phyloP scores from a whole-genome alignment of 768 basidiomycete species.

The Candolleomyces efflorescens region DNA sequence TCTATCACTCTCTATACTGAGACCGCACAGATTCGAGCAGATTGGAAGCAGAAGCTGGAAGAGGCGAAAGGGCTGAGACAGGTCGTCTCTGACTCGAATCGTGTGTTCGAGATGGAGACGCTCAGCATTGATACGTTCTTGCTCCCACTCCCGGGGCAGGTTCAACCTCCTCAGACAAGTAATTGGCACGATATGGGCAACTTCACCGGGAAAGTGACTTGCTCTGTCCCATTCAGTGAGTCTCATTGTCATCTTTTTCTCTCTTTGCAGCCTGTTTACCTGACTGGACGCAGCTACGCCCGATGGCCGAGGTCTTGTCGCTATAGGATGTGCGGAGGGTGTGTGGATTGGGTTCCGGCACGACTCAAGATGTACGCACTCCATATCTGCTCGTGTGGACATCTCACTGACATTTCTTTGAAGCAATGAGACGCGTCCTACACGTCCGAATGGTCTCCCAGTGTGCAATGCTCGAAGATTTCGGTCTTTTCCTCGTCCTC shows the following conservation, averaged over 20 bases:
- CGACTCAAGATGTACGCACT: slow-evolving; percentile 69
- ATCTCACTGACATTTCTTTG: slow-evolving; percentile 28
- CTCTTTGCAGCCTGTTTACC: slow-evolving; percentile 14
- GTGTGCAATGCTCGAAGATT: slow-evolving; percentile 92
- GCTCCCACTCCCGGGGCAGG: slow-evolving; percentile 55
- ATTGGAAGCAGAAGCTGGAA: slow-evolving; percentile 91
- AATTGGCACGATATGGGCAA: slow-evolving; percentile 68
- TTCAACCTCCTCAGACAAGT: slow-evolving; percentile 30
- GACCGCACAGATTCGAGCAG: slow-evolving; percentile 57
- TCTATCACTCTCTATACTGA: slow-evolving; percentile 86
- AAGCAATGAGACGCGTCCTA: slow-evolving; percentile 87
- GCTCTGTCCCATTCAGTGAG: slow-evolving; percentile 88
- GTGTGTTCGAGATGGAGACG: slow-evolving; percentile 92
- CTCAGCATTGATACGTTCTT: slow-evolving; percentile 86
- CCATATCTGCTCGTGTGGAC: neutral
- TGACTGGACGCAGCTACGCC: slow-evolving; percentile 69
- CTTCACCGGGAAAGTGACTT: slow-evolving; percentile 84
- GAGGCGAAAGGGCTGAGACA: slow-evolving; percentile 83
- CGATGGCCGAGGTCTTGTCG: slow-evolving; percentile 78
- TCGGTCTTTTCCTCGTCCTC: slow-evolving; percentile 94
- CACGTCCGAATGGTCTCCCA: slow-evolving; percentile 92
- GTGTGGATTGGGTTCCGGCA: slow-evolving; percentile 94
- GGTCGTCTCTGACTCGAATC: slow-evolving; percentile 88
- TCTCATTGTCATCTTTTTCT: slow-evolving; percentile 14
- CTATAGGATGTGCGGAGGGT: slow-evolving; percentile 88